A percentile compares a stretch with the other conserved stretches of the same genome.
phyloP scores from a whole-genome alignment of 1,139 yeast species.

The Nematodospora anomalae region DNA sequence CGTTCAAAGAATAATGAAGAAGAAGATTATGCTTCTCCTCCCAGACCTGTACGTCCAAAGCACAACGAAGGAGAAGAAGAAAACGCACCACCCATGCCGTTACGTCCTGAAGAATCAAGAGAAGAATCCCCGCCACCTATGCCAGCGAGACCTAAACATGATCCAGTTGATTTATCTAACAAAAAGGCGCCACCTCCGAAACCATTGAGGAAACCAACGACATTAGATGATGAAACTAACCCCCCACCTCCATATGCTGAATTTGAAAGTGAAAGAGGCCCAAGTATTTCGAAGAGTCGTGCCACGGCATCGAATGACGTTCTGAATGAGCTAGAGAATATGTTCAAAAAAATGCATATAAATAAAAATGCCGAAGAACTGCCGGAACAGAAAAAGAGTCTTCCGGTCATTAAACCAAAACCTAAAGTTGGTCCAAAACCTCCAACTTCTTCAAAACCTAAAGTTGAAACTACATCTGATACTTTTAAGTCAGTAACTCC shows the following conservation, averaged over 20 bases:
- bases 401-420: slow-evolving; percentile 13
- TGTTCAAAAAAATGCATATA: slow-evolving; percentile 14
- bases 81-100: neutral
- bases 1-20: neutral
- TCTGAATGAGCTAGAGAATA: slow-evolving; percentile 14
- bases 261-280: slow-evolving; percentile 1
- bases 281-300: slow-evolving; percentile 1
- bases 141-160: slow-evolving; percentile 2
- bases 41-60: slow-evolving; percentile 2
- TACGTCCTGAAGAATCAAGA: neutral
- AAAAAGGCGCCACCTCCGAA: slow-evolving; percentile 42
- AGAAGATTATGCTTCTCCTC: slow-evolving; percentile 1
- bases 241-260: slow-evolving; percentile 30
- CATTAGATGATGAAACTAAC: slow-evolving; percentile 15
- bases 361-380: slow-evolving; percentile 4
- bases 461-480: slow-evolving; percentile 1
- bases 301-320: slow-evolving; percentile 16
- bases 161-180: slow-evolving; percentile 5
- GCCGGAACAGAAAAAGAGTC: slow-evolving; percentile 3
- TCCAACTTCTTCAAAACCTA: slow-evolving; percentile 10
- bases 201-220: slow-evolving; percentile 32
- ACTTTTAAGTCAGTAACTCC: neutral
- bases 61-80: neutral
- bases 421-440: slow-evolving; percentile 20
- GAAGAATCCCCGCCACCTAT: slow-evolving; percentile 6